phyloP scores from a whole-genome alignment of 208 protist species.

The Trypanosoma rangeli region DNA sequence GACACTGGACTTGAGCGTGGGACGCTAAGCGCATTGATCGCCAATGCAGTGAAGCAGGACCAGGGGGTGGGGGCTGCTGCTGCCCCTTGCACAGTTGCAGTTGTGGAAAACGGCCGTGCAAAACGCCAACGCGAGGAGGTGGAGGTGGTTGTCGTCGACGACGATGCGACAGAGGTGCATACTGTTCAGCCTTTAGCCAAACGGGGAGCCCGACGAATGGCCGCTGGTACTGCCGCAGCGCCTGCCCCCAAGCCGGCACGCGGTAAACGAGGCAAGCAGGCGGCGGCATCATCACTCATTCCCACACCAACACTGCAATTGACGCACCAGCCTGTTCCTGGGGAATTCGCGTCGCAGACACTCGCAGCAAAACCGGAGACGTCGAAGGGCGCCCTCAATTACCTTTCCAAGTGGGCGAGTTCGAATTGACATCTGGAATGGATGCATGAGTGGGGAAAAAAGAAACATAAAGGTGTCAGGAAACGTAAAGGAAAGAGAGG shows the following conservation, averaged over 20 bases:
- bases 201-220: background rate
- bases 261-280: conserved; percentile 9
- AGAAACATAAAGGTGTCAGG: background rate
- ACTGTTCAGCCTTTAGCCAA: background rate
- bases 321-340: conserved; percentile 20
- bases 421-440: conserved; percentile 1
- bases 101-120: background rate
- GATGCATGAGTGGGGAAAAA: background rate
- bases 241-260: conserved; percentile 13
- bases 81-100: background rate
- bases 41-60: conserved; percentile 6
- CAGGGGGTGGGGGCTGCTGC: background rate
- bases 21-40: conserved; percentile 35
- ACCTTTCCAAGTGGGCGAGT: conserved; percentile 18
- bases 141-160: conserved; percentile 1
- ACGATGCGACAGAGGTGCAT: background rate
- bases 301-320: conserved; percentile 18
- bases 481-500: background rate
- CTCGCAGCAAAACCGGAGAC: background rate
- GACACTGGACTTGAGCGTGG: conserved; percentile 51
- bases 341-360: background rate
- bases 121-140: conserved; percentile 10
- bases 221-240: background rate
- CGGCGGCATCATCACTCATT: background rate
- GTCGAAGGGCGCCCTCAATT: background rate